These are phyloP conservation scores for Avicennia marina DNA, from an alignment of 257 asterid species.

Conservation along the genomic window DNA sequence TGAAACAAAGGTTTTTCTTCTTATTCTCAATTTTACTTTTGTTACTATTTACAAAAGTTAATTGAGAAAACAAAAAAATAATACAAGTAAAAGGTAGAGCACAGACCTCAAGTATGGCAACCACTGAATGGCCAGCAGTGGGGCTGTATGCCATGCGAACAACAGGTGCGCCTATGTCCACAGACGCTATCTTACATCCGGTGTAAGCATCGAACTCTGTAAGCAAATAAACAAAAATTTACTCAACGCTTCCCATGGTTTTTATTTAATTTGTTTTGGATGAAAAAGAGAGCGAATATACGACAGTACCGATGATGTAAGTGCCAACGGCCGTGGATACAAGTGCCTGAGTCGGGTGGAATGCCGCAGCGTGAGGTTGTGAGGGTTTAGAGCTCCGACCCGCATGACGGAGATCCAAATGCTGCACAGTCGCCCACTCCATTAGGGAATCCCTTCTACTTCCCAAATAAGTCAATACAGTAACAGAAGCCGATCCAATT, in stretches of 20 bases:
- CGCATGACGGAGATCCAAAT: constrained; percentile 94
- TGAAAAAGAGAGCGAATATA: too few species aligned
- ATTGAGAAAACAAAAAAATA: background rate
- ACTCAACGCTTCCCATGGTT: too few species aligned
- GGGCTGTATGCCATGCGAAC: constrained; percentile 97
- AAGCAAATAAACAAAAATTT: constrained; percentile 12
- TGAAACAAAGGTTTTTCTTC: background rate
- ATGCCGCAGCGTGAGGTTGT: constrained; percentile 97
- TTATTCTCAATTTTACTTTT: background rate
- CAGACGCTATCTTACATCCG: constrained; percentile 90
- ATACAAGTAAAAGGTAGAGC: background rate
- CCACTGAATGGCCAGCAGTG: constrained; percentile 62
- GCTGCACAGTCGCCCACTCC: constrained; percentile 98
- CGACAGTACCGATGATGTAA: constrained; percentile 60
- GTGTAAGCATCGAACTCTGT: constrained; percentile 94
- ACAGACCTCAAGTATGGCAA: constrained; percentile 94
- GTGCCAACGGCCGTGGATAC: constrained; percentile 79
- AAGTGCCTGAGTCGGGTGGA: constrained; percentile 84
- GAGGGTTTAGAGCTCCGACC: constrained; percentile 91
- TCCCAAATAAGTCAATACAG: background rate
- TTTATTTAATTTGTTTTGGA: too few species aligned
- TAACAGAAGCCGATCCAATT: constrained; percentile 17
- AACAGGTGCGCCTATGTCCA: constrained; percentile 96
- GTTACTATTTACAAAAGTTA: background rate
- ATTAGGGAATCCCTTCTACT: constrained; percentile 28